phyloP scores from a whole-genome alignment of 192 early-diverging fungal species.

The Diversispora epigaea region DNA sequence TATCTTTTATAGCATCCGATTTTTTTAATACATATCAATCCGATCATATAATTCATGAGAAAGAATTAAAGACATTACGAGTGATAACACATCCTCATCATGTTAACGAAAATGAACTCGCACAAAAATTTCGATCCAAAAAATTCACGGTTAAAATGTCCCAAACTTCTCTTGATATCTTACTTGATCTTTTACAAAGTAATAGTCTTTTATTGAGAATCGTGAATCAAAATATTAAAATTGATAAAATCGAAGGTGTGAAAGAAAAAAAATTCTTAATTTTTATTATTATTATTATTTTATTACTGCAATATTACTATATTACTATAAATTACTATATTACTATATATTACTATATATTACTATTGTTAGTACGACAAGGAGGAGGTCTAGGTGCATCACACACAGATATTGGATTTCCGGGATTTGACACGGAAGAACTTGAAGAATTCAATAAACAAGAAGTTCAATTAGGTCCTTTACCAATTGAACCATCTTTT shows the following conservation, averaged over 20 bases:
- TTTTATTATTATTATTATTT: not conserved
- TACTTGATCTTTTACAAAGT: slow-evolving; percentile 88
- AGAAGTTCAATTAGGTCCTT: slow-evolving; percentile 67
- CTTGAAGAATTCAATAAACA: slow-evolving; percentile 83
- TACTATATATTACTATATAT: not conserved
- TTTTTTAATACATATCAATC: slow-evolving; percentile 75
- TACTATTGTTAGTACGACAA: not conserved
- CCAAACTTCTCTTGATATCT: slow-evolving; percentile 82
- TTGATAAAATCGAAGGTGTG: slow-evolving; percentile 73
- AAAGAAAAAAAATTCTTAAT: not conserved
- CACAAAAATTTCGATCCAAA: slow-evolving; percentile 74
- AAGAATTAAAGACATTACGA: slow-evolving; percentile 66
- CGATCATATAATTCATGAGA: slow-evolving; percentile 80
- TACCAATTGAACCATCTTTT: slow-evolving; percentile 70
- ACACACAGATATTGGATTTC: slow-evolving; percentile 56
- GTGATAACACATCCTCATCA: slow-evolving; percentile 76
- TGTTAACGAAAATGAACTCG: slow-evolving; percentile 76
- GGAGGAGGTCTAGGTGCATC: slow-evolving; percentile 31
- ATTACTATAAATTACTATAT: not conserved
- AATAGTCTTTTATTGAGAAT: slow-evolving; percentile 84
- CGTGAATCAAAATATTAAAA: slow-evolving; percentile 89
- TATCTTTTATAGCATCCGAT: slow-evolving; percentile 52
- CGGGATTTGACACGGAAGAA: slow-evolving; percentile 68
- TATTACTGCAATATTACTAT: not conserved
- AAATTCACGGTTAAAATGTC: slow-evolving; percentile 87